Evolutionary conservation across 495 filamentous ascomycete species (phyloP), one percentile per base, ranked within the genome.

Genomic region (Lepidopterella palustris): DNA sequence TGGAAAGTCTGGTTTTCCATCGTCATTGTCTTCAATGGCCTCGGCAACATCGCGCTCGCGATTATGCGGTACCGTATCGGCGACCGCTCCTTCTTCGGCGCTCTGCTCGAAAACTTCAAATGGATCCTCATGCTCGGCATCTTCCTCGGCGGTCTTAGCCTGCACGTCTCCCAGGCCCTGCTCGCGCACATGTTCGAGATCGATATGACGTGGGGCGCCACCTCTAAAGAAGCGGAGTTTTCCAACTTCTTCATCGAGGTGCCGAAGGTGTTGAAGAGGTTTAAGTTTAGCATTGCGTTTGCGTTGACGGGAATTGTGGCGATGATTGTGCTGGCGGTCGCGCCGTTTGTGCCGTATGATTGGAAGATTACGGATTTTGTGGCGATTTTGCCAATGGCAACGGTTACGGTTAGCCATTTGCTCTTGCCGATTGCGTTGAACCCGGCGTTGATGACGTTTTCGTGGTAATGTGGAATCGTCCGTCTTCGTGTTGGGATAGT

Each of bases 181-280:
- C 69, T 79, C 0, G 65, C 75, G 1, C 77, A 79, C 68, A 77
- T 79, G 77, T 78, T 79, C 64, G 69, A 70, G 35, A 66, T 79
- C 59, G 66, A 77, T 65, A 79, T 79, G 72, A 70, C 67, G 31
- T 79, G 78, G 77, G 78, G 76, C 47, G 74, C 77, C 24, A 79
- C 77, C 15, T 59, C 69, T 26, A 79, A 79, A 66, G 77, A 79
- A 72, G 82, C 80, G 50, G 83, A 87, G 70, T 83, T 85, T 67
- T 83, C 82, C 29, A 88, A 88, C 66, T 91, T 91, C 73, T 91
- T 89, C 70, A 85, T 86, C 52, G 88, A 90, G 61, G 82, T 88
- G 24, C 87, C 88, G 2, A 88, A 86, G 73, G 85, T 91, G 24
- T 66, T 89, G 56, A 84, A 82, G 72, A 82, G 77, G 69, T 91